phyloP scores from a whole-genome alignment of 306 rosid species.

The Purshia tridentata region DNA sequence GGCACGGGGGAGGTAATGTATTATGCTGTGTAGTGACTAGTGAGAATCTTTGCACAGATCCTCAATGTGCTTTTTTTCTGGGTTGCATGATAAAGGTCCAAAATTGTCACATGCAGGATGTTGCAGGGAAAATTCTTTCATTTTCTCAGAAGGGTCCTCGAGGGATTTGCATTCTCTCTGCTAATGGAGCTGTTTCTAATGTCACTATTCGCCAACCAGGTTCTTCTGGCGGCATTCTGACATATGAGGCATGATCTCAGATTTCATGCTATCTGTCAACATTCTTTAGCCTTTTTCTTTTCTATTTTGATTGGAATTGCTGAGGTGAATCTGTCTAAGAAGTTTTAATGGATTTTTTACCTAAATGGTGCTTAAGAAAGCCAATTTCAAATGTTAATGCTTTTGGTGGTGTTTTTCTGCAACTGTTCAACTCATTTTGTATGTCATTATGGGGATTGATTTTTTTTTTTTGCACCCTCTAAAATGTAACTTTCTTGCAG shows the following conservation, averaged over 20 bases:
- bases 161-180: slow-evolving; percentile 72
- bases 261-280: slow-evolving; percentile 16
- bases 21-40: neutral
- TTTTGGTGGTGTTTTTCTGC: neutral
- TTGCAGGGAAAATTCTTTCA: slow-evolving; percentile 64
- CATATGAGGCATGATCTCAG: slow-evolving; percentile 66
- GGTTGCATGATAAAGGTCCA: slow-evolving; percentile 5
- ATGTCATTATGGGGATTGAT: neutral
- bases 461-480: neutral
- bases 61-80: slow-evolving; percentile 3
- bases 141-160: slow-evolving; percentile 64
- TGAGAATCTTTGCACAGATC: slow-evolving; percentile 22
- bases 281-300: neutral
- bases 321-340: neutral
- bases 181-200: slow-evolving; percentile 77
- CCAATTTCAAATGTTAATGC: neutral
- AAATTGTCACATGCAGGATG: slow-evolving; percentile 57
- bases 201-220: slow-evolving; percentile 74
- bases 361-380: neutral
- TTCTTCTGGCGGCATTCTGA: slow-evolving; percentile 65
- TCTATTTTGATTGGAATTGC: slow-evolving; percentile 20
- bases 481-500: slow-evolving; percentile 35
- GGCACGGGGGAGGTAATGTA: slow-evolving; percentile 68
- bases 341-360: neutral
- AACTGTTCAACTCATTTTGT: neutral